Percentiles rank a stretch among this genome's conserved stretches.
Conservation (phyloP, 768 basidiomycete species). For the Russula olivacea region DNA sequence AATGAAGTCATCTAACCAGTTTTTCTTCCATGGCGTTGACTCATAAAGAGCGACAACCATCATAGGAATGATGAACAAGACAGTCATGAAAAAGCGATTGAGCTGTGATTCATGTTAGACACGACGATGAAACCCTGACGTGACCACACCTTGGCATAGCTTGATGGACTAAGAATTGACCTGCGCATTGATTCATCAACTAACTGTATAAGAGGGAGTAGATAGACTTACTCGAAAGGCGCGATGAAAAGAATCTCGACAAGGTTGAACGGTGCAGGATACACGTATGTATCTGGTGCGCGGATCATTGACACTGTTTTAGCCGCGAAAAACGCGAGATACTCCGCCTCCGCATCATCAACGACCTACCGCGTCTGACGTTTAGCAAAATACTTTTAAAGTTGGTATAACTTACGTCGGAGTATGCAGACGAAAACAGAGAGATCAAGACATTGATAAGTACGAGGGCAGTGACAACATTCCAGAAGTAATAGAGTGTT, state of each 20-base stretch:
- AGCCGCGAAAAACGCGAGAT: slow-evolving; percentile 82
- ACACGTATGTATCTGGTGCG: slow-evolving; percentile 78
- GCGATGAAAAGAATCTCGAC: slow-evolving; percentile 74
- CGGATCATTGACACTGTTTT: slow-evolving; percentile 84
- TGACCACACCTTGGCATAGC: slow-evolving; percentile 51
- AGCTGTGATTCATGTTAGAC: slow-evolving; percentile 37
- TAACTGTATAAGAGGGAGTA: not conserved
- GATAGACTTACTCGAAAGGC: slow-evolving; percentile 70
- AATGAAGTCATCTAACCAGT: slow-evolving; percentile 69
- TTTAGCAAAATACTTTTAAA: not conserved
- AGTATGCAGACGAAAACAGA: slow-evolving; percentile 89
- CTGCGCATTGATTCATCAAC: slow-evolving; percentile 6
- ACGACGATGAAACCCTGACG: slow-evolving; percentile 11
- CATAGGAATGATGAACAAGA: slow-evolving; percentile 79
- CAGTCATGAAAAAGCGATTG: slow-evolving; percentile 72
- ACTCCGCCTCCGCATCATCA: slow-evolving; percentile 83
- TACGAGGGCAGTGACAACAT: slow-evolving; percentile 73
- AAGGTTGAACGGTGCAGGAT: slow-evolving; percentile 91
- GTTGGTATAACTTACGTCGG: slow-evolving; percentile 53
- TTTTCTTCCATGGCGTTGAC: slow-evolving; percentile 44
- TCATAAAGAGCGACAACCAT: slow-evolving; percentile 71
- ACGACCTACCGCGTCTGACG: slow-evolving; percentile 48
- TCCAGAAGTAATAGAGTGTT: slow-evolving; percentile 81
- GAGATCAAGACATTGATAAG: slow-evolving; percentile 93
- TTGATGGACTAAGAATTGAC: slow-evolving; percentile 12